Percentiles rank a stretch among this genome's conserved stretches.
Conservation (phyloP, 176 grass and related monocot species). For the Carex cristatella region DNA sequence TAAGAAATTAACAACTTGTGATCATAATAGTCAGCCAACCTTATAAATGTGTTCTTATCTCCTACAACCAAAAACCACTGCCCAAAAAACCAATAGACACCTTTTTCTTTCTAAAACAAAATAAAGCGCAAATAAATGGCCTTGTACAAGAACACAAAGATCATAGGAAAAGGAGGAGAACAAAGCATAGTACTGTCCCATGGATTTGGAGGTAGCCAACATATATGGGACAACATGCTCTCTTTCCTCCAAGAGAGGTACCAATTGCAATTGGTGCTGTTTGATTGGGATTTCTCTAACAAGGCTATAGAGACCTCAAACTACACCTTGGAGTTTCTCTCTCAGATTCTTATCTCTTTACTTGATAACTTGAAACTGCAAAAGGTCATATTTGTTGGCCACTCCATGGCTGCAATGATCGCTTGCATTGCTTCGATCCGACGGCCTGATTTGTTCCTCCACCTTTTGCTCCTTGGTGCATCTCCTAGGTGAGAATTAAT, state of each 20-base stretch:
- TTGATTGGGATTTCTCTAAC: constrained; percentile 78
- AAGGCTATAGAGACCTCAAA: background rate
- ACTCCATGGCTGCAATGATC: constrained; percentile 85
- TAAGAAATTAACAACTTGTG: background rate
- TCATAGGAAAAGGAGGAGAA: constrained; percentile 48
- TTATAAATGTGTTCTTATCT: constrained; percentile 37
- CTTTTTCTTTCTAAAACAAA: background rate
- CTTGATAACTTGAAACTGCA: constrained; percentile 44
- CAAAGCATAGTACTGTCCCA: constrained; percentile 59
- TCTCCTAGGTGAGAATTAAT: constrained; percentile 52
- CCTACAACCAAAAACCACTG: background rate
- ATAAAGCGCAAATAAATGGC: background rate
- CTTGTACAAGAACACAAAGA: constrained; percentile 51
- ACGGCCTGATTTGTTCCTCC: constrained; percentile 57
- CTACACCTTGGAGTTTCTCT: constrained; percentile 51
- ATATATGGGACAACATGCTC: constrained; percentile 60
- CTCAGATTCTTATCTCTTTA: constrained; percentile 46
- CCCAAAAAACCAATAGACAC: background rate
- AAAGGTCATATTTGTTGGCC: constrained; percentile 47
- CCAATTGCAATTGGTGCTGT: constrained; percentile 61
- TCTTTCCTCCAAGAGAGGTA: constrained; percentile 40
- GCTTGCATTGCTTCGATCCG: constrained; percentile 70
- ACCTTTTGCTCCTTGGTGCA: constrained; percentile 59
- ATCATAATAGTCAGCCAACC: background rate
- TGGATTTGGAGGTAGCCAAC: constrained; percentile 64